These are phyloP conservation scores for Saccharomycopsis hybrid DNA, from an alignment of 1,139 yeast genomes.

Conservation along the genomic window DNA sequence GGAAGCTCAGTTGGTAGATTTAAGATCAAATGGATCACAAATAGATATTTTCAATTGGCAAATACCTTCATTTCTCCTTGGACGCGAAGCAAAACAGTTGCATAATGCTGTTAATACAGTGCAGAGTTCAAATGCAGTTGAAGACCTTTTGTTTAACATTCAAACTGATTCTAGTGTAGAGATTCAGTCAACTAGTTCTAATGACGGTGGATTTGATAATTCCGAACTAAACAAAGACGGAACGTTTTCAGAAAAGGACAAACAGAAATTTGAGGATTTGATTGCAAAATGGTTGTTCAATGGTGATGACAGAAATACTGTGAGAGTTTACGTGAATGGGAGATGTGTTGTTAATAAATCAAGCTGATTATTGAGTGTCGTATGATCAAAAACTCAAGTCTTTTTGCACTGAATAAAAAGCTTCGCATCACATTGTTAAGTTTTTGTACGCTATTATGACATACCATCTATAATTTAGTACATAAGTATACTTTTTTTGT, in stretches of 20 bases:
- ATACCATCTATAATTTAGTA: too few relatives aligned
- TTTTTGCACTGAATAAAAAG: too few relatives aligned
- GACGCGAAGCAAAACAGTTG: too few relatives aligned
- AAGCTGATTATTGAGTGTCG: too few relatives aligned
- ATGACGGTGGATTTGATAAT: too few relatives aligned
- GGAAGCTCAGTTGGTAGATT: constrained; percentile 76
- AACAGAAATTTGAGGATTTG: constrained; percentile 41
- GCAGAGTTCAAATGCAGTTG: neutral
- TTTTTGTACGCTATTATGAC: too few relatives aligned
- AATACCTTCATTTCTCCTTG: constrained; percentile 20
- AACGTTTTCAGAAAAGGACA: constrained; percentile 11
- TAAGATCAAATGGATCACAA: constrained; percentile 44
- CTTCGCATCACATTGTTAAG: too few relatives aligned
- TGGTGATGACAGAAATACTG: constrained; percentile 89
- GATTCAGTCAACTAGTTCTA: too few relatives aligned
- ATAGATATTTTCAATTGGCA: constrained; percentile 79
- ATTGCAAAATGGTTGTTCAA: constrained; percentile 86
- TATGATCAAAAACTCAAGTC: too few relatives aligned
- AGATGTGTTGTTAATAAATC: constrained; percentile 44
- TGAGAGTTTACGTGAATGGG: constrained; percentile 81
- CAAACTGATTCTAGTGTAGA: too few relatives aligned
- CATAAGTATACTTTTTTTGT: too few relatives aligned
- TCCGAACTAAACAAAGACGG: constrained; percentile 17
- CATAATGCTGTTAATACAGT: too few relatives aligned
- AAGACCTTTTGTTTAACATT: neutral